Base-by-base conservation (phyloP, 2,329 filamentous ascomycete genomes). In the Colletotrichum graminicola region DNA sequence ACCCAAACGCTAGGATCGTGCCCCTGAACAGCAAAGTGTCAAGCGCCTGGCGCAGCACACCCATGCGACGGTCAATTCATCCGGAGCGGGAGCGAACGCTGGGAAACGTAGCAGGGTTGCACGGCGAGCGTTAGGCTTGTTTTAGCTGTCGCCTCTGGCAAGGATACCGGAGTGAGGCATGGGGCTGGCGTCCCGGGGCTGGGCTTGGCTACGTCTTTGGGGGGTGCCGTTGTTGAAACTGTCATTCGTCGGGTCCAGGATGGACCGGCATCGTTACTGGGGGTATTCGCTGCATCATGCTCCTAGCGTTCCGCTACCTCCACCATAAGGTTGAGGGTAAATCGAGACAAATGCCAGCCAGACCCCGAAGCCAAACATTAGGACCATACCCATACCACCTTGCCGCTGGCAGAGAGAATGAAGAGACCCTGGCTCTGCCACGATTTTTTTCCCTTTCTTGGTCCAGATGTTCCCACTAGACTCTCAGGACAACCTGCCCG, bases 11-110 rank as follows among this genome's bases (percentile, higher is more conserved):
- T 62, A 63, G 65, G 43, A 45, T 45, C 45, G 34, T 55, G 59
- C 68, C 68, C 68, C 68, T 71, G 68, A 68, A 32, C 43, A 68
- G 68, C 51, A 71, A 68, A 71, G 68, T 71, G 68, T 71, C 52
- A 67, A 67, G 59, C 63, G 65, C 59, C 68, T 68, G 36, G 36
- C 52, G 65, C 57, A 67, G 68, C 64, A 64, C 59, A 71, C 68
- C 64, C 68, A 67, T 68, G 68, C 68, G 65, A 68, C 65, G 68
- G 52, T 71, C 66, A 72, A 66, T 72, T 65, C 66, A 70, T 56
- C 70, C 66, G 60, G 70, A 55, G 62, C 70, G 67, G 66, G 70
- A 70, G 70, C 66, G 47, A 59, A 71, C 47, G 56, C 52, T 71
- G 65, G 65, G 51, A 63, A 63, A 52, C 36, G 65, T 45, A 57